Conservation (phyloP, 2,329 filamentous ascomycete genomes). For the Aspergillus novofumigatus region DNA sequence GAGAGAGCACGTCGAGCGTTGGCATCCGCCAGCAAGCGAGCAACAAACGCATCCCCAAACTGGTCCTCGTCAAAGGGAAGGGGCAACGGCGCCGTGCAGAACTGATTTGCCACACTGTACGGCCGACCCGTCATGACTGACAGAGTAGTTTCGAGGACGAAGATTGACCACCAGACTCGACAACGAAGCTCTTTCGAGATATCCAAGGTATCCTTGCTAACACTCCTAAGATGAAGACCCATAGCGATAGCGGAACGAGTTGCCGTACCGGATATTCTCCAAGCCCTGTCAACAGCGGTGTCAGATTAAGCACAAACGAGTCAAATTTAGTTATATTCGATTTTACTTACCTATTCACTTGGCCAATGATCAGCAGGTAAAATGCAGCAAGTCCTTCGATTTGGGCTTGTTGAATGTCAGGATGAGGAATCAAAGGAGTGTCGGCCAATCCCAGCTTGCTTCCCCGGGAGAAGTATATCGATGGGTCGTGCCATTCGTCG, state of each 20-base stretch:
- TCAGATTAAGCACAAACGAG: neutral
- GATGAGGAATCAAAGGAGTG: constrained; percentile 29
- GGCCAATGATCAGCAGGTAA: constrained; percentile 32
- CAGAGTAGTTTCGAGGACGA: constrained; percentile 35
- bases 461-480: constrained; percentile 36
- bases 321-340: neutral
- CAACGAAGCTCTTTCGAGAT: constrained; percentile 38
- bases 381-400: constrained; percentile 33
- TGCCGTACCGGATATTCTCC: constrained; percentile 35
- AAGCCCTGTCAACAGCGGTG: constrained; percentile 26
- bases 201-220: constrained; percentile 28
- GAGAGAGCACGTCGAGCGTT: neutral
- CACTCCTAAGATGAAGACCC: constrained; percentile 38
- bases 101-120: constrained; percentile 29
- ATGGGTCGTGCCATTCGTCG: constrained; percentile 26
- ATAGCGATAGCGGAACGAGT: constrained; percentile 37
- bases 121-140: constrained; percentile 39
- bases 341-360: constrained; percentile 35
- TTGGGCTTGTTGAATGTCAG: constrained; percentile 40
- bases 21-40: constrained; percentile 1
- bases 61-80: constrained; percentile 27
- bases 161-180: constrained; percentile 40
- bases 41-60: constrained; percentile 19
- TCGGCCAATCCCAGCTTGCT: constrained; percentile 30
- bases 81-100: constrained; percentile 26